Conservation (phyloP, 768 basidiomycete genomes). For the Pleurotus tuoliensis region DNA sequence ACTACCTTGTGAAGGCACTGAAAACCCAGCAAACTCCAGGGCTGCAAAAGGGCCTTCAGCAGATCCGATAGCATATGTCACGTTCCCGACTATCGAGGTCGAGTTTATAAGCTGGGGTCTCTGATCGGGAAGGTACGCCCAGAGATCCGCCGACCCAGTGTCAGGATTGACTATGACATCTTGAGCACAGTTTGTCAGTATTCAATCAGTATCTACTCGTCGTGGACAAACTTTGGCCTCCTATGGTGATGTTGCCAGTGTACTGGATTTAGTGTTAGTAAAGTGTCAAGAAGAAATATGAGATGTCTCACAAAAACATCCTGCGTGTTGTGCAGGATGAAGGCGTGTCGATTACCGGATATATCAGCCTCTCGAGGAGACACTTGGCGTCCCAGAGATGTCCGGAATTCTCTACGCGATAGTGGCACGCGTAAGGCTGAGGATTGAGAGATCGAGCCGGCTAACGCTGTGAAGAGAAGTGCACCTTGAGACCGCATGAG, state of each 20-base stretch:
- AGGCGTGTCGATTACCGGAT: conserved; percentile 3
- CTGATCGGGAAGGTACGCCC: not conserved
- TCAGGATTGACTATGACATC: conserved; percentile 1
- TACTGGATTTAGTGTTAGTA: not conserved
- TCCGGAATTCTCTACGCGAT: not conserved
- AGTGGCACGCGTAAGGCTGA: not conserved
- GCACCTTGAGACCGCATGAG: too few relatives aligned
- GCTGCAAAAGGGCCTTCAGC: conserved; percentile 36
- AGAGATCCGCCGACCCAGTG: not conserved
- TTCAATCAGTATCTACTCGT: not conserved
- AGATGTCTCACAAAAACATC: not conserved
- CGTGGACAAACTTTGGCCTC: not conserved
- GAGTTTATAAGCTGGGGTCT: not conserved
- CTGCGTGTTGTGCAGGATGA: not conserved
- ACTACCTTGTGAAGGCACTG: conserved; percentile 40
- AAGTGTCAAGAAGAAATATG: not conserved
- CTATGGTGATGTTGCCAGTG: not conserved
- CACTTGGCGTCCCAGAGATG: not conserved
- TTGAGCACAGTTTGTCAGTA: not conserved
- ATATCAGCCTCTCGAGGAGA: not conserved
- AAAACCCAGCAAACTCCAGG: conserved; percentile 41
- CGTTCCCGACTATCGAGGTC: not conserved
- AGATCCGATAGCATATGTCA: not conserved
- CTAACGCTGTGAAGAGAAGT: too few relatives aligned
- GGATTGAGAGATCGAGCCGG: too few relatives aligned